A percentile compares a stretch with the other conserved stretches of the same genome.
phyloP scores from a whole-genome alignment of 345 rosid genomes.

The Aquilaria yunnanensis region DNA sequence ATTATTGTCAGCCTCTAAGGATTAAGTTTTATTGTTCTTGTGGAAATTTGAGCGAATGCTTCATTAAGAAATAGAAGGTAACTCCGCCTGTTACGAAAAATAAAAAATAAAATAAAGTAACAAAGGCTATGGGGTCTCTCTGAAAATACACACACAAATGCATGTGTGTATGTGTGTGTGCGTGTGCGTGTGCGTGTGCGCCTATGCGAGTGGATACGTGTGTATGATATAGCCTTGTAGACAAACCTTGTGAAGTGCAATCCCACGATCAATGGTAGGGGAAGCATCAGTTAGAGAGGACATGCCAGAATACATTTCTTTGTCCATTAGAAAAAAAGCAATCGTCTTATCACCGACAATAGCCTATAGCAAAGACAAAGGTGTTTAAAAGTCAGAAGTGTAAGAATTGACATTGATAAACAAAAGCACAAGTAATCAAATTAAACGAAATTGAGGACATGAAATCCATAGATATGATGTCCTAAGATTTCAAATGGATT shows the following conservation, averaged over 20 bases:
- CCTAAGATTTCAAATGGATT: background rate
- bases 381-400: constrained; percentile 9
- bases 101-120: background rate
- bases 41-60: too few species aligned
- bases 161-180: too few species aligned
- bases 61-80: background rate
- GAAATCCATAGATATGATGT: background rate
- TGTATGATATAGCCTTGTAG: background rate
- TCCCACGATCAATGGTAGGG: constrained; percentile 55
- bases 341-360: constrained; percentile 81
- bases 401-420: constrained; percentile 4
- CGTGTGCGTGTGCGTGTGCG: too few species aligned
- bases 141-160: background rate
- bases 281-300: constrained; percentile 53
- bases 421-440: background rate
- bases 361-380: constrained; percentile 35
- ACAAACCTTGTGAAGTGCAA: constrained; percentile 71
- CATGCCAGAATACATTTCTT: constrained; percentile 75
- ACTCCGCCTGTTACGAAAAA: background rate
- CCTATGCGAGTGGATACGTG: too few species aligned
- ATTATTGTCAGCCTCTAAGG: too few species aligned
- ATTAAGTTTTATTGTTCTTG: too few species aligned
- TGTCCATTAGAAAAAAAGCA: constrained; percentile 63
- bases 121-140: background rate
- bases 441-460: background rate